Evolutionary conservation across 2,329 filamentous ascomycete species (phyloP).

Genomic region (Aspergillus brasiliensis): DNA sequence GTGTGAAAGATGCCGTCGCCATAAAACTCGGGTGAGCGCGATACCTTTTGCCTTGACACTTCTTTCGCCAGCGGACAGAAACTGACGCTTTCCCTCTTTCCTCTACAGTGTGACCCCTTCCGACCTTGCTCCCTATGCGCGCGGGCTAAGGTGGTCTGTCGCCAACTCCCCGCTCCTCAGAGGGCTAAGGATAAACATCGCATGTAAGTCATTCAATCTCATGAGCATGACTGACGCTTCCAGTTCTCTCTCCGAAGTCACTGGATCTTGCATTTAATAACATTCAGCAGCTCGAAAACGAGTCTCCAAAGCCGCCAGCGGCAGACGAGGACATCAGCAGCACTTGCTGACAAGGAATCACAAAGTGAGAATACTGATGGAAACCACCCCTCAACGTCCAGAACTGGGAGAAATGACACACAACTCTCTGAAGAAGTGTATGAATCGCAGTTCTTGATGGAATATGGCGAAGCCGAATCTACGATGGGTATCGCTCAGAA

Average conservation of each 20-base stretch:
- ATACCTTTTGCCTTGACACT: too few species aligned
- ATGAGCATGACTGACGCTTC: neutral
- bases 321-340: too few species aligned
- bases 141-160: slow-evolving; percentile 29
- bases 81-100: neutral
- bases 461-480: slow-evolving; percentile 36
- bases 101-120: slow-evolving; percentile 35
- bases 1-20: slow-evolving; percentile 32
- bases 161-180: slow-evolving; percentile 5
- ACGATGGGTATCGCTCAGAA: slow-evolving; percentile 39
- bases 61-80: neutral
- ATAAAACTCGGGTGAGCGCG: slow-evolving; percentile 32
- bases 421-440: neutral
- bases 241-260: neutral
- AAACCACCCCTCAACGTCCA: neutral
- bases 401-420: neutral
- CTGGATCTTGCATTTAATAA: too few species aligned
- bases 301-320: too few species aligned
- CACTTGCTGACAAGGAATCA: too few species aligned
- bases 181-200: slow-evolving; percentile 7
- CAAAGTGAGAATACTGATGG: too few species aligned
- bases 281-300: too few species aligned
- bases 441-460: slow-evolving; percentile 11
- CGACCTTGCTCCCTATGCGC: slow-evolving; percentile 39
- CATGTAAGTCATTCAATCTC: slow-evolving; percentile 14